Evolutionary conservation across 352 stramenopile genomes (phyloP).

Genomic region (Pythium rishiriense): DNA sequence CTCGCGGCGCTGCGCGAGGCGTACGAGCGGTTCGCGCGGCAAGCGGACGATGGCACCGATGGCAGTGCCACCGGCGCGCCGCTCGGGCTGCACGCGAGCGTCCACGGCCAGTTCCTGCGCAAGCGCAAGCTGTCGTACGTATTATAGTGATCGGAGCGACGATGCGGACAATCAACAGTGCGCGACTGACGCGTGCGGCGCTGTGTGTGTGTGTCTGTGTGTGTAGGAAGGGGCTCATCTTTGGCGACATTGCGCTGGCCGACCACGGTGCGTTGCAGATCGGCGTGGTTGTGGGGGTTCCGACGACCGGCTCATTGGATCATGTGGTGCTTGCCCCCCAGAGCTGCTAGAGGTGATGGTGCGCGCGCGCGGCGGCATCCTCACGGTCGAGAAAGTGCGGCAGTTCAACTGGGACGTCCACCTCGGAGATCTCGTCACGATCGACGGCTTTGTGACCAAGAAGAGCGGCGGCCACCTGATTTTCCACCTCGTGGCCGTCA

Average conservation of each 20-base stretch:
- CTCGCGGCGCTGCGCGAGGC: slow-evolving; percentile 26
- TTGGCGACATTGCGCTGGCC: slow-evolving; percentile 73
- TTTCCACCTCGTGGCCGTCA: slow-evolving; percentile 47
- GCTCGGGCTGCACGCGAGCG: slow-evolving; percentile 30
- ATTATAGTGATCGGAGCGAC: not conserved
- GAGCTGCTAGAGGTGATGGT: slow-evolving; percentile 85
- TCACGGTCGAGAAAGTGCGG: slow-evolving; percentile 62
- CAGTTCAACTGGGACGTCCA: slow-evolving; percentile 84
- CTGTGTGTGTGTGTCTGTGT: not conserved
- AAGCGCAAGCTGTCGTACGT: slow-evolving; percentile 81
- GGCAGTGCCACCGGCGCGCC: not conserved
- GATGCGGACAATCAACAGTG: not conserved
- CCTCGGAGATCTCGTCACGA: slow-evolving; percentile 61
- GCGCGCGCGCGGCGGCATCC: slow-evolving; percentile 50
- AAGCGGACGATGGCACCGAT: not conserved
- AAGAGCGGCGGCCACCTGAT: slow-evolving; percentile 56
- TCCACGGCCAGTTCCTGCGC: slow-evolving; percentile 71
- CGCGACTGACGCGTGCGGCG: not conserved
- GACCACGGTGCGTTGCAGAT: slow-evolving; percentile 42
- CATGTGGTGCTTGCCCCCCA: slow-evolving; percentile 14
- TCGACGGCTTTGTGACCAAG: slow-evolving; percentile 38
- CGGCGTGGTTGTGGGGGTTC: not conserved
- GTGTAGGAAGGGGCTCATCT: slow-evolving; percentile 80
- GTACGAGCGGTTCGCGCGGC: slow-evolving; percentile 14
- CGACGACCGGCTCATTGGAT: not conserved